A percentile compares a stretch with the other conserved stretches of the same genome.
phyloP scores from a whole-genome alignment of 441 rosid species.

The Bruguiera hainesii region DNA sequence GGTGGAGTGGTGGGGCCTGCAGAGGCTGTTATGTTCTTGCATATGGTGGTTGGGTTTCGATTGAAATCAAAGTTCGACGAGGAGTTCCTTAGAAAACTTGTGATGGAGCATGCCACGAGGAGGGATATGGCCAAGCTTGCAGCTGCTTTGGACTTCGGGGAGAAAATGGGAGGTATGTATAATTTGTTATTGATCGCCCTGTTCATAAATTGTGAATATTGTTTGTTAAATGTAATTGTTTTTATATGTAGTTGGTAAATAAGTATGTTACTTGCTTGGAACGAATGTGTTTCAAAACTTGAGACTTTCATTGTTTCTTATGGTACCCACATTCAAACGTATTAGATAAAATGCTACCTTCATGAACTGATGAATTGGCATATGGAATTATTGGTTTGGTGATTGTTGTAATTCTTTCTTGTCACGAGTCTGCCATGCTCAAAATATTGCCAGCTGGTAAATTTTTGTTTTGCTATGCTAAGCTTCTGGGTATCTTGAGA shows the following conservation, averaged over 20 bases:
- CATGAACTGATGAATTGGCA: not conserved
- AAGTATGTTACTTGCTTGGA: too few species aligned
- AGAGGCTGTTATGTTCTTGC: conserved; percentile 57
- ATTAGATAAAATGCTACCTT: not conserved
- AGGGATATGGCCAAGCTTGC: conserved; percentile 61
- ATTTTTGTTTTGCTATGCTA: not conserved
- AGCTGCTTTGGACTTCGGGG: conserved; percentile 34
- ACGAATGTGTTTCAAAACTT: too few species aligned
- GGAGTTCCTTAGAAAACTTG: conserved; percentile 42
- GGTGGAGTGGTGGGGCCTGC: conserved; percentile 41
- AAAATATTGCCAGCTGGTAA: not conserved
- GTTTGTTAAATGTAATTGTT: too few species aligned
- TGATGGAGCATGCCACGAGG: conserved; percentile 41
- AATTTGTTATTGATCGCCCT: too few species aligned
- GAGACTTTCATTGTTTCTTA: too few species aligned
- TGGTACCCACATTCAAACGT: too few species aligned
- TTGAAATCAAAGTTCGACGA: conserved; percentile 40
- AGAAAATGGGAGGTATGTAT: conserved; percentile 43
- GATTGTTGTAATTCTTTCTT: not conserved
- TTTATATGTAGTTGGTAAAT: too few species aligned
- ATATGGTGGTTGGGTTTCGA: conserved; percentile 45
- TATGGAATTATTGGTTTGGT: not conserved
- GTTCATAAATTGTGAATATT: too few species aligned
- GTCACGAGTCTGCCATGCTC: not conserved
- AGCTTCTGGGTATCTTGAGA: too few species aligned